Evolutionary conservation across 202 grass and related monocot species (phyloP), one percentile per base, ranked within the genome.

Genomic region (Zizania palustris): DNA sequence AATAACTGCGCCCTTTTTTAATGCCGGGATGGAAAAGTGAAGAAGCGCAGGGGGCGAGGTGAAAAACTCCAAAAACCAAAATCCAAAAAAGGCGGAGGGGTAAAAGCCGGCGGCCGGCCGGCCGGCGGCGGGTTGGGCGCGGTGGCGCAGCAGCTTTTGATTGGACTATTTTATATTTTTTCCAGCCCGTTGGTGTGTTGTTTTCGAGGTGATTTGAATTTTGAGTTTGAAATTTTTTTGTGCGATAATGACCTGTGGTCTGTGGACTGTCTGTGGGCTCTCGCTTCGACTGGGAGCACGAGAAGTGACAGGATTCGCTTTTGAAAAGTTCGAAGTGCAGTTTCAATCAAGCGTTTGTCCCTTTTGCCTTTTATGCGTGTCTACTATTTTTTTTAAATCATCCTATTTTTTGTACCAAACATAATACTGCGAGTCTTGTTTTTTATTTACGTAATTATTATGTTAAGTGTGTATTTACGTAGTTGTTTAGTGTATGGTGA

Each of bases 1-100:
- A 88, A 79, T 91, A 85, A 88, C 89, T 71, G 81, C 81, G 43
- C 35, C 0, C 12, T 50, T 80, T 50, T 80, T 67, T 73, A 63
- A 36, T 59, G 61, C 9, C 15, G 40, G 72, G 43, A 55, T 16
- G 60, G 56, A 60, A 75, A 22, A 65, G 3, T 0, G 65, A 13
- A 50, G 4, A 19, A n/a, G 7, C 0, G 5, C 6, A 3, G 51
- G 45, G 22, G 55, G 12, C 0, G 60, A 74, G 69, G 60, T 60
- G 65, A 63, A 84, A 80, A 75, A 43, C 0, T 19, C 15, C 49
- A 9, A 3, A 1, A 1, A 28, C 0, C 28, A 28, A 28, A 28
- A 28, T 28, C 28, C 0, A 3, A 15, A 35, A 56, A 69, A 83
- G 18, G 38, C 18, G 61, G 73, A 68, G 54, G 71, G 51, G 63